Evolutionary conservation across 139 green algal species (phyloP).

Genomic region (Chlorella ohadii): DNA sequence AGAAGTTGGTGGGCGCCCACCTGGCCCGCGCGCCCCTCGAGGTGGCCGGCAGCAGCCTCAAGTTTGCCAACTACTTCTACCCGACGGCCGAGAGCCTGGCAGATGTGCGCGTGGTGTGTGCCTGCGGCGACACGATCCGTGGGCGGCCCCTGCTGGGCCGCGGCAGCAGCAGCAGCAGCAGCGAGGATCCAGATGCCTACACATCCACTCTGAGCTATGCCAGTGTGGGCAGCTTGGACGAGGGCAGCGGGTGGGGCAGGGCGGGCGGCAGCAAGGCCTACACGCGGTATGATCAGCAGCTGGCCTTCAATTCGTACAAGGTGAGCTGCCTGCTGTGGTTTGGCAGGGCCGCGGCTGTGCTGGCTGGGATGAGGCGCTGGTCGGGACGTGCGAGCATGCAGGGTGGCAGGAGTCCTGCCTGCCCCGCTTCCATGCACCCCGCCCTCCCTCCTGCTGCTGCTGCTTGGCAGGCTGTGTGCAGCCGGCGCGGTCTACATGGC

Average conservation of each 20-base stretch:
- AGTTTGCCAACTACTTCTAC: conserved; percentile 57
- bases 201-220: neutral
- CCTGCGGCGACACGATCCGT: conserved; percentile 29
- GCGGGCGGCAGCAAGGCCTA: neutral
- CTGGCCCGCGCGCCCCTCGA: neutral
- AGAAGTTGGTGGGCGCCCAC: neutral
- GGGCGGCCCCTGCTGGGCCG: conserved; percentile 10
- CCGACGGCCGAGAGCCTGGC: conserved; percentile 17
- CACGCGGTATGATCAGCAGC: conserved; percentile 19
- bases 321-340: neutral
- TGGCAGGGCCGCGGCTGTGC: too few relatives aligned
- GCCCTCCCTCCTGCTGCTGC: too few relatives aligned
- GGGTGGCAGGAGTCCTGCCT: too few relatives aligned
- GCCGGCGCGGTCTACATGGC: too few relatives aligned
- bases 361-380: too few relatives aligned
- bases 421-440: too few relatives aligned
- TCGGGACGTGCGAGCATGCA: too few relatives aligned
- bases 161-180: neutral
- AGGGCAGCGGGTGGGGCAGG: neutral
- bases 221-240: neutral
- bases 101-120: conserved; percentile 41
- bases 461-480: neutral
- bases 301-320: conserved; percentile 31
- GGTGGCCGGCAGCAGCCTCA: conserved; percentile 37
- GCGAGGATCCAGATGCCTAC: neutral